phyloP scores from a whole-genome alignment of 2,329 filamentous ascomycete species.

The Xylariaceae sp. region DNA sequence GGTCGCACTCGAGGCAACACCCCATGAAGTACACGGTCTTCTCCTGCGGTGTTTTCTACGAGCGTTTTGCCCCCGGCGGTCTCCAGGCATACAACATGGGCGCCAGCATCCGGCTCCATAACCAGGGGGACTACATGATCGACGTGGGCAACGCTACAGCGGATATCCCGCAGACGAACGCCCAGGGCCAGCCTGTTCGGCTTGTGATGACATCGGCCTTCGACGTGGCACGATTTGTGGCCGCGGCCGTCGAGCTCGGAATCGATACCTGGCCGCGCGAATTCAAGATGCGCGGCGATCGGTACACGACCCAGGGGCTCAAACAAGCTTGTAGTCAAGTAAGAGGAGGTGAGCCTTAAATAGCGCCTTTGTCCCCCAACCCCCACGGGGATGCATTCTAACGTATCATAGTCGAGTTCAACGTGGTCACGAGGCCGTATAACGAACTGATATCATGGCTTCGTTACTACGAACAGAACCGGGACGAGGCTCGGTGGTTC shows the following conservation, averaged over 20 bases:
- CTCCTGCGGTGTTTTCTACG: constrained; percentile 75
- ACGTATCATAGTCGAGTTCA: constrained; percentile 27
- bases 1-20: constrained; percentile 46
- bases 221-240: constrained; percentile 72
- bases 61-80: constrained; percentile 71
- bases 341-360: constrained; percentile 51
- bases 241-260: constrained; percentile 67
- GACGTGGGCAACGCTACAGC: constrained; percentile 61
- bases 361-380: neutral
- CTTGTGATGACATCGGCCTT: constrained; percentile 70
- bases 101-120: constrained; percentile 52
- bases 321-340: constrained; percentile 52
- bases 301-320: constrained; percentile 62
- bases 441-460: constrained; percentile 46
- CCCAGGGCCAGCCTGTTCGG: constrained; percentile 51
- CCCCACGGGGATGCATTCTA: constrained; percentile 11
- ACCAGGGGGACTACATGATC: constrained; percentile 67
- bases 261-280: constrained; percentile 66
- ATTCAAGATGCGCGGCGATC: constrained; percentile 70
- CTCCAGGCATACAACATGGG: constrained; percentile 64
- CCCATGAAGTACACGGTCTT: constrained; percentile 71
- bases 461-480: constrained; percentile 47
- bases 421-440: constrained; percentile 43
- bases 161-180: constrained; percentile 60
- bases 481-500: constrained; percentile 52